Evolutionary conservation across 2,329 filamentous ascomycete species (phyloP), one percentile per base, ranked within the genome.

Genomic region (Pyrenochaeta sp.): DNA sequence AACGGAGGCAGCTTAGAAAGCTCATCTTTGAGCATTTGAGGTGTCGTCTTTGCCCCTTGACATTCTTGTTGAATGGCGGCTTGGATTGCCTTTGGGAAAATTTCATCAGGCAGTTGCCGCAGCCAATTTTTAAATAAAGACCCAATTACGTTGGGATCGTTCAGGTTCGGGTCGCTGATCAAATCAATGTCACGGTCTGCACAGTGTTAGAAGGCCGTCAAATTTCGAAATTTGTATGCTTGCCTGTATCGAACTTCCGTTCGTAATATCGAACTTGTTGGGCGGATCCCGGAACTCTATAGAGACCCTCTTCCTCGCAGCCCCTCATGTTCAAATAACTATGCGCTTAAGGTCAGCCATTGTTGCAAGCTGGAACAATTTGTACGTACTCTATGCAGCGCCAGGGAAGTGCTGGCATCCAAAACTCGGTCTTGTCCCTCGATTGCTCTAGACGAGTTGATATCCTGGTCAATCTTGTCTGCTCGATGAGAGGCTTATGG

Each of bases 121-220:
- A 98, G 86, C 94, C 94, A 98, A 22, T 92, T 91, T 75, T 98
- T 98, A 69, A 98, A 91, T 87, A 98, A 91, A 2, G 94, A 97
- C 39, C 92, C 93, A 68, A 98, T 91, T 56, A 95, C 96, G 78
- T 97, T 97, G 77, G 97, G 96, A 74, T 98, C 94, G 75, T 97
- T 96, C 2, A 97, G 84, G 63, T 96, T 91, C 5, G 90, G 85
- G 71, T 94, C 91, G 48, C 92, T 89, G 68, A 97, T 96, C 0
- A 98, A 85, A 73, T 97, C 91, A 69, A 98, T 92, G 66, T 98
- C 94, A 60, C 88, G 84, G 76, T 96, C 93, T 91, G 49, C 49
- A 19, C 3, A 24, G 8, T 3, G 53, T 73, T 12, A 70, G 66
- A 51, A 56, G 15, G 6, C n/a, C 19, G 15, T 39, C 36, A 28